Base-by-base conservation (phyloP, 495 filamentous ascomycete species). In the Penicillium taxi region DNA sequence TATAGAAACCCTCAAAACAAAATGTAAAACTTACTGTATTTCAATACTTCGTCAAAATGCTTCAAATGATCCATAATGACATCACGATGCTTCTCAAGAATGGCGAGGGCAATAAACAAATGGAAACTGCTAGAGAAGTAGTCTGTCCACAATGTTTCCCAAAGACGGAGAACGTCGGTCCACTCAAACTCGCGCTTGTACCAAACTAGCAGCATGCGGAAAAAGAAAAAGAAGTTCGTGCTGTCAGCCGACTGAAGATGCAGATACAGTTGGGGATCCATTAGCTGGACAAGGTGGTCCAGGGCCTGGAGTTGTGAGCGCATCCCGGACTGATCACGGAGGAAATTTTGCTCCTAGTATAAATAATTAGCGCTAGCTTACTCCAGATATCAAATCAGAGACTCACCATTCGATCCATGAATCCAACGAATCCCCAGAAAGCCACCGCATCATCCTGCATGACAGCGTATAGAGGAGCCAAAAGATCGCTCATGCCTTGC, bases 201-300 rank as follows among this genome's bases (percentile, higher is more conserved):
- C 90, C 90, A 96, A 13, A 98, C 91, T 0, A 98, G 69, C 16
- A 98, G 68, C 89, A 96, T 96, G 16, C 91, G 81, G 74, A 96
- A 98, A 70, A 96, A 96, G 70, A 98, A 98, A 61, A 98, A 98
- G 63, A 96, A 98, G 60, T 98, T 96, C 13, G 91, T 96, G 48
- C 80, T 86, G 44, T 96, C 93, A 16, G 89, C 86, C 6, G 72
- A 77, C 53, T 94, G 77, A 0, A 98, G 72, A 53, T 98, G 91
- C 7, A 85, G 64, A 52, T 96, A 96, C 25, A 98, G 77, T 51
- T 87, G 82, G 0, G 91, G 89, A 47, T 98, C 91, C 80, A 98
- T 88, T 34, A 98, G 82, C 50, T 93, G 87, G 9, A 96, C 84
- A 1, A 96, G 78, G 35, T 96, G 86, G 48, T 96, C 88, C 1